These are phyloP conservation scores for Brettanomyces bruxellensis DNA, from an alignment of 805 yeast genomes.

Conservation along the genomic window DNA sequence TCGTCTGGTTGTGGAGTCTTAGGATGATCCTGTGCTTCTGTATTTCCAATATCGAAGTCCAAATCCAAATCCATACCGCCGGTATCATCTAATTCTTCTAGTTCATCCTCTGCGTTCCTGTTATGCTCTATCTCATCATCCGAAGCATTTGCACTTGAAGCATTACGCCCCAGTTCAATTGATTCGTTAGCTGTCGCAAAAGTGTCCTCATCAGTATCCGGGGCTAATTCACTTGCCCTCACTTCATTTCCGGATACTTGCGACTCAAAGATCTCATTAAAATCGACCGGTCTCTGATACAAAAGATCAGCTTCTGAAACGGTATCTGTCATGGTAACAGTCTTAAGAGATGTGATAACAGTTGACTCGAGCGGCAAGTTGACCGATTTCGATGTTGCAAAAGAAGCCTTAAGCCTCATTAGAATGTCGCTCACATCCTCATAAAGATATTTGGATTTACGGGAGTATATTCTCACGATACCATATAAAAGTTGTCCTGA, in stretches of 20 bases:
- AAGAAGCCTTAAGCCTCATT: conserved; percentile 59
- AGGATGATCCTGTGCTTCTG: conserved; percentile 4
- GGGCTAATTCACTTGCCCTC: conserved; percentile 14
- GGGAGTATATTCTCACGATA: conserved; percentile 75
- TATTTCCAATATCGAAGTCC: conserved; percentile 23
- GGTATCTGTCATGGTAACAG: conserved; percentile 62
- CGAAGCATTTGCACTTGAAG: conserved; percentile 2
- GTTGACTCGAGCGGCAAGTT: conserved; percentile 54
- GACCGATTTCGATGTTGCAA: conserved; percentile 40
- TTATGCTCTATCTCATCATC: conserved; percentile 14
- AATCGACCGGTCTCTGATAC: conserved; percentile 49
- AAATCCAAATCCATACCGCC: conserved; percentile 24
- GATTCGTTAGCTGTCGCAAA: conserved; percentile 2
- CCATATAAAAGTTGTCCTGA: conserved; percentile 85
- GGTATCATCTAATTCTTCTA: conserved; percentile 24
- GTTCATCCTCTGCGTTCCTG: conserved; percentile 8
- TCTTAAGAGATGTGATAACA: conserved; percentile 48
- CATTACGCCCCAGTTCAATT: conserved; percentile 1
- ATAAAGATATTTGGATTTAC: conserved; percentile 72
- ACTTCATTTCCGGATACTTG: conserved; percentile 32
- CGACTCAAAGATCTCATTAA: conserved; percentile 25
- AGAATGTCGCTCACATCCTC: conserved; percentile 80
- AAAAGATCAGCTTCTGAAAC: conserved; percentile 71
- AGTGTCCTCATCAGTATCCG: conserved; percentile 6
- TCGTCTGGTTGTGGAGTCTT: conserved; percentile 6